Percentiles rank a stretch among this genome's conserved stretches.
These are phyloP conservation scores for Beta corolliflora DNA, from an alignment of 179 eudicot species.

Conservation along the genomic window DNA sequence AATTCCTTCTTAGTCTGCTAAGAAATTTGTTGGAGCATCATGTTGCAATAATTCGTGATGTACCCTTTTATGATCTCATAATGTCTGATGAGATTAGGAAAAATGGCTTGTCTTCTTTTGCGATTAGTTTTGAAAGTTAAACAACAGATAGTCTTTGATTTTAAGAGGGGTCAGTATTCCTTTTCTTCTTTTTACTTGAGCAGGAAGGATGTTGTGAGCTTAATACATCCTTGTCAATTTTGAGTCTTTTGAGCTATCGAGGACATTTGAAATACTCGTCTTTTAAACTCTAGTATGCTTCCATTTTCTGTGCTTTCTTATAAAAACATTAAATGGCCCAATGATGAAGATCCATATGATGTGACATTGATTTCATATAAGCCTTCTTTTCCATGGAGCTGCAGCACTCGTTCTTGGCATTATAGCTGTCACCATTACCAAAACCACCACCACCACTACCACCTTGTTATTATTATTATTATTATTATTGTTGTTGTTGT, in stretches of 20 bases:
- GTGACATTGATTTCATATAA: conserved; percentile 22
- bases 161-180: not conserved
- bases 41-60: not conserved
- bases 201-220: not conserved
- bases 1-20: not conserved
- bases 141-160: not conserved
- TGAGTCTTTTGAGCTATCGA: not conserved
- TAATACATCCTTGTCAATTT: not conserved
- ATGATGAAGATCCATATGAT: conserved; percentile 7
- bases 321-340: conserved; percentile 8
- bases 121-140: not conserved
- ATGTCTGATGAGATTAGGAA: not conserved
- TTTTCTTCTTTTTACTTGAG: not conserved
- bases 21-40: not conserved
- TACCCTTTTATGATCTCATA: not conserved
- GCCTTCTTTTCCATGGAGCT: conserved; percentile 38
- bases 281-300: not conserved
- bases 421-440: not conserved
- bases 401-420: conserved; percentile 25
- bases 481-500: not conserved
- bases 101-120: not conserved
- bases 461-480: not conserved
- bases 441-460: not conserved
- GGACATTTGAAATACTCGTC: not conserved
- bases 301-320: not conserved